phyloP scores from a whole-genome alignment of 2,329 filamentous ascomycete species.

The Aspergillus eucalypticola region DNA sequence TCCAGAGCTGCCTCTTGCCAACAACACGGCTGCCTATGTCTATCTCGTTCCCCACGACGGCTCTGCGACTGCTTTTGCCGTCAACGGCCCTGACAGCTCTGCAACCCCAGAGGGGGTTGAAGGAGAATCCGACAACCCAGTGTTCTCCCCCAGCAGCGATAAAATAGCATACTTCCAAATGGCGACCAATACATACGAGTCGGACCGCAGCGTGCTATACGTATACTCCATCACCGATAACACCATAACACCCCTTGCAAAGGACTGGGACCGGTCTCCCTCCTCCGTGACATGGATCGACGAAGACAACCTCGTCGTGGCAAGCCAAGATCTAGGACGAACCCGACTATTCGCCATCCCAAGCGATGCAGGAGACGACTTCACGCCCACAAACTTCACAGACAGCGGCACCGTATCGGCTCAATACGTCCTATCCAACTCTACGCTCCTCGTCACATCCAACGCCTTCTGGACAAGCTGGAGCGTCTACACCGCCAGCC shows the following conservation, averaged over 20 bases:
- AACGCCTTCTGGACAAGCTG: constrained; percentile 40
- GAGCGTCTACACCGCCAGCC: constrained; percentile 36
- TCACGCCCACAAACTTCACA: constrained; percentile 40
- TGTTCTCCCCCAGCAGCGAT: constrained; percentile 72
- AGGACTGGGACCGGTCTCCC: constrained; percentile 56
- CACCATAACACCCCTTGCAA: constrained; percentile 41
- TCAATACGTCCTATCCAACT: constrained; percentile 33
- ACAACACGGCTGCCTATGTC: constrained; percentile 78
- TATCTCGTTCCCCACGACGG: constrained; percentile 69
- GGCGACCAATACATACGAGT: constrained; percentile 75
- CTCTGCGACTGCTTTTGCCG: constrained; percentile 54
- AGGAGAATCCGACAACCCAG: constrained; percentile 63
- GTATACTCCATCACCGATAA: constrained; percentile 38
- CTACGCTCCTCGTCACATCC: constrained; percentile 35
- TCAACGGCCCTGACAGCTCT: constrained; percentile 42
- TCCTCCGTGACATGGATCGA: constrained; percentile 53
- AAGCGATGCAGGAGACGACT: constrained; percentile 32
- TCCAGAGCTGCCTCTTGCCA: constrained; percentile 44
- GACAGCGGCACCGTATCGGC: constrained; percentile 32
- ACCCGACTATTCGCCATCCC: constrained; percentile 43
- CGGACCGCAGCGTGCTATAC: constrained; percentile 63
- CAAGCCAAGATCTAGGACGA: constrained; percentile 69
- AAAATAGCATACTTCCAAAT: constrained; percentile 77
- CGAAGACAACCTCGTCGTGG: constrained; percentile 67
- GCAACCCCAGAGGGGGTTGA: constrained; percentile 53